Base-by-base conservation (phyloP, 768 basidiomycete genomes). In the Suillus lakei region DNA sequence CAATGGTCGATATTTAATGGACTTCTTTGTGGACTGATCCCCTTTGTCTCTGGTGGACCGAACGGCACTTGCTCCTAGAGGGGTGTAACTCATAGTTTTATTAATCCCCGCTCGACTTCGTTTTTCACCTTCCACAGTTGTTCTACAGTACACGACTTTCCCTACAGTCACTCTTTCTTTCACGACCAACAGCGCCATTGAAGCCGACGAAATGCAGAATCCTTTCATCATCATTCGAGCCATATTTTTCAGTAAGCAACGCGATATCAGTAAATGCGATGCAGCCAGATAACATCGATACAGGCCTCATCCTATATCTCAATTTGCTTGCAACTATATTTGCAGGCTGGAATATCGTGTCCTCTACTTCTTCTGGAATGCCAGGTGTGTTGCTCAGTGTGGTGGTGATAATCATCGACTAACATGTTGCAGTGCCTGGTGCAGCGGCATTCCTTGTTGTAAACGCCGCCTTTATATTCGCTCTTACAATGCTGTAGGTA, bases 211-310 rank as follows among this genome's bases (percentile, higher is more conserved):
- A 32, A 82, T 85, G 81, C 79, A 76, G 63, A 89, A 83, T 70
- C 77, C 83, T 4, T 88, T 91, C 73, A 75, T 90, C 60, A 74
- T 87, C 62, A 71, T 84, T 64, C 86, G 90, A 61, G 81, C 85
- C 32, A 81, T 88, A 46, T 74, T 86, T 63, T 85, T 90, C 67
- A 83, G 90, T 89, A 66, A 73, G 86, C 72, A n/a, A 0, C 28
- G 26, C n/a, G 21, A 62, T 53, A 12, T n/a, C 34, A 16, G 0
- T 34, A 1, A 39, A 59, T 41, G 15, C 16, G 30, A 34, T 50
- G 16, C 39, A 6, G 21, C 36, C 34, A 12, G 15, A 9, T 26
- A 28, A 77, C 44, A 36, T 50, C 26, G 15, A 21, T 28, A 3
- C 64, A 77, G 76, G 71, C 65, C 79, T 88, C 51, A 77, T 88